Evolutionary conservation across 352 stramenopile genomes (phyloP).

Genomic region (Globisporangium nagaii): DNA sequence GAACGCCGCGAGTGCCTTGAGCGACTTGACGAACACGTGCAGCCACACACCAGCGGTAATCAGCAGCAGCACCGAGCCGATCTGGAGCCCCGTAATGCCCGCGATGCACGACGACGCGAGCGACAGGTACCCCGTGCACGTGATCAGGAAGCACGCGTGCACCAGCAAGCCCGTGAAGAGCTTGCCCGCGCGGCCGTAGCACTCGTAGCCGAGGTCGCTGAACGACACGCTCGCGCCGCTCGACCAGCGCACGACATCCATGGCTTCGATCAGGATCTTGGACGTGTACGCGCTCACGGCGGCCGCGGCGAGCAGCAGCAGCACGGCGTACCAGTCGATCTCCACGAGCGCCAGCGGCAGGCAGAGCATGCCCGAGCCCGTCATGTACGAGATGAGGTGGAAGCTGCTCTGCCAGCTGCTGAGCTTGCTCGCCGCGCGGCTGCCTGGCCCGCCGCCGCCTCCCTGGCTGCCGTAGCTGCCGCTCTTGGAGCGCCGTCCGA

Average conservation of each 20-base stretch:
- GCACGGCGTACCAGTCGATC: constrained; percentile 71
- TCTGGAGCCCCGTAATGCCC: constrained; percentile 51
- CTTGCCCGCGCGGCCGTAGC: constrained; percentile 44
- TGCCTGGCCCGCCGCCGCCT: background rate
- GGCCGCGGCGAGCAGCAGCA: constrained; percentile 48
- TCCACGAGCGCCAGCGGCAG: constrained; percentile 70
- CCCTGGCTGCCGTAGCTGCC: constrained; percentile 16
- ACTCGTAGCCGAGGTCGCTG: constrained; percentile 63
- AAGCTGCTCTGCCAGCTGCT: constrained; percentile 61
- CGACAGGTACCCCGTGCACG: constrained; percentile 52
- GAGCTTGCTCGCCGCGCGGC: constrained; percentile 21
- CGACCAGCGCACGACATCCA: constrained; percentile 68
- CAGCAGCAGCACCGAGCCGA: constrained; percentile 48
- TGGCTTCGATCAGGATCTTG: constrained; percentile 58
- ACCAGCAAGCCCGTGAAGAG: constrained; percentile 37
- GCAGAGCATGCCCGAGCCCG: constrained; percentile 65
- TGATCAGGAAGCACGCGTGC: constrained; percentile 54
- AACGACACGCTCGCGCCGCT: constrained; percentile 56
- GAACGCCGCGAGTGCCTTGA: constrained; percentile 47
- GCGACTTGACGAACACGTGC: constrained; percentile 62
- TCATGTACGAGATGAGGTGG: constrained; percentile 73
- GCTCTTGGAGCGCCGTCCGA: constrained; percentile 15
- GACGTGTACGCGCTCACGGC: constrained; percentile 55
- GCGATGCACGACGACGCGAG: constrained; percentile 52
- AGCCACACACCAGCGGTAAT: constrained; percentile 49